Percentiles rank a stretch among this genome's conserved stretches.
Conservation (phyloP, 352 stramenopile genomes). For the Globisporangium perplexum region DNA sequence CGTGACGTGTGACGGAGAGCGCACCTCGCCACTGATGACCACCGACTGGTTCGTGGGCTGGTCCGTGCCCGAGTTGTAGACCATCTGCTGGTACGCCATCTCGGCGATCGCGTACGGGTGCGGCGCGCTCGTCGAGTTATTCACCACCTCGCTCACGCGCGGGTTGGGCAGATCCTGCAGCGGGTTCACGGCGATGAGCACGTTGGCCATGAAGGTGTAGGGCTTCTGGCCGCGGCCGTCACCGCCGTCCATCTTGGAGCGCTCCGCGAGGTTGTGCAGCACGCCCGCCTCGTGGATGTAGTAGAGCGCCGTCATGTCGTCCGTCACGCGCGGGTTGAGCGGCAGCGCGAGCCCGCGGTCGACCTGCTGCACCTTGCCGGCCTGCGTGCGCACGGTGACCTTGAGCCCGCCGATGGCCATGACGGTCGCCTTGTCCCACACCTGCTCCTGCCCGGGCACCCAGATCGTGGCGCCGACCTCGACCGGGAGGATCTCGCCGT, state of each 20-base stretch:
- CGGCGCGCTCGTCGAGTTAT: constrained; percentile 60
- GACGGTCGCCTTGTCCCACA: constrained; percentile 77
- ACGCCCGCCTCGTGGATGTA: constrained; percentile 95
- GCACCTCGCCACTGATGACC: constrained; percentile 73
- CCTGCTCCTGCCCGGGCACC: constrained; percentile 61
- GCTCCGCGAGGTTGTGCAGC: constrained; percentile 92
- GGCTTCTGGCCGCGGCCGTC: constrained; percentile 64
- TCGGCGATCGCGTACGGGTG: constrained; percentile 88
- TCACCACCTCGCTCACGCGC: constrained; percentile 69
- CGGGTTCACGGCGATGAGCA: constrained; percentile 91
- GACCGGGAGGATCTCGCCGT: constrained; percentile 68
- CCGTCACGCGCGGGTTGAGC: constrained; percentile 74
- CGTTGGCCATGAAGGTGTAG: constrained; percentile 93
- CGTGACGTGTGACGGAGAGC: too few relatives aligned
- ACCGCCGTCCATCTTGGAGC: constrained; percentile 83
- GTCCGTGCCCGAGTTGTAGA: constrained; percentile 83
- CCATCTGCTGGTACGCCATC: constrained; percentile 91
- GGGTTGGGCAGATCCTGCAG: constrained; percentile 80
- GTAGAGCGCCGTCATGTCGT: constrained; percentile 94
- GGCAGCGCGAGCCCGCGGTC: constrained; percentile 68
- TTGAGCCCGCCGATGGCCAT: constrained; percentile 86
- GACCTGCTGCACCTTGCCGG: constrained; percentile 84
- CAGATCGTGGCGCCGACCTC: constrained; percentile 67
- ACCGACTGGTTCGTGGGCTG: constrained; percentile 85
- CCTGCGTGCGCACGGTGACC: constrained; percentile 76